Conservation (phyloP, 495 filamentous ascomycete genomes). For the Pseudotulostoma volvatum region DNA sequence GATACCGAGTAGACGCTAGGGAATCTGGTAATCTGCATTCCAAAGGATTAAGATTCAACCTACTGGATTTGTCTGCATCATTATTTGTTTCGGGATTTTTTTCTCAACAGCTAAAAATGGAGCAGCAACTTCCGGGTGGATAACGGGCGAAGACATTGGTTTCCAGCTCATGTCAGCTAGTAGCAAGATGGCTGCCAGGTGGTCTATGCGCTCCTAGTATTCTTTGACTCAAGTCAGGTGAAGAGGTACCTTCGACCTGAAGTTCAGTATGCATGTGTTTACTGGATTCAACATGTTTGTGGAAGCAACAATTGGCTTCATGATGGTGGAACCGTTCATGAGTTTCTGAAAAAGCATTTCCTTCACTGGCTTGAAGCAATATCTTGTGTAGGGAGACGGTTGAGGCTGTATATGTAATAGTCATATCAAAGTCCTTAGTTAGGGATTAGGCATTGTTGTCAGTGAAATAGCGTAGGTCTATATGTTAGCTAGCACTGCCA, state of each 20-base stretch:
- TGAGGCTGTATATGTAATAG: constrained; percentile 3
- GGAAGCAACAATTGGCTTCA: too few relatives aligned
- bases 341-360: constrained; percentile 8
- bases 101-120: constrained; percentile 21
- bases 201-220: constrained; percentile 15
- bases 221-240: constrained; percentile 6
- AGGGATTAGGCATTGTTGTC: too few relatives aligned
- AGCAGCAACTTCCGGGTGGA: constrained; percentile 19
- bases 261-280: constrained; percentile 17
- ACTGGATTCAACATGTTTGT: constrained; percentile 16
- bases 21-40: constrained; percentile 17
- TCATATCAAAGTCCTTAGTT: too few relatives aligned
- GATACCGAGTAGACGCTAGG: neutral
- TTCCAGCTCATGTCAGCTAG: constrained; percentile 13
- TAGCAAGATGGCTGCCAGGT: constrained; percentile 25
- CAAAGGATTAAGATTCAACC: constrained; percentile 11
- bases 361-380: constrained; percentile 14
- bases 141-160: constrained; percentile 17
- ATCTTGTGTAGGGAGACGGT: constrained; percentile 3
- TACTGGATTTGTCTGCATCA: constrained; percentile 29
- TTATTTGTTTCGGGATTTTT: constrained; percentile 35
- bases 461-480: too few relatives aligned
- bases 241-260: constrained; percentile 7
- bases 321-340: constrained; percentile 7
- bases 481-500: too few relatives aligned